Percentiles rank a stretch among this genome's conserved stretches.
These are phyloP conservation scores for Solanum medicagineum DNA, from an alignment of 257 asterid species.

Conservation along the genomic window DNA sequence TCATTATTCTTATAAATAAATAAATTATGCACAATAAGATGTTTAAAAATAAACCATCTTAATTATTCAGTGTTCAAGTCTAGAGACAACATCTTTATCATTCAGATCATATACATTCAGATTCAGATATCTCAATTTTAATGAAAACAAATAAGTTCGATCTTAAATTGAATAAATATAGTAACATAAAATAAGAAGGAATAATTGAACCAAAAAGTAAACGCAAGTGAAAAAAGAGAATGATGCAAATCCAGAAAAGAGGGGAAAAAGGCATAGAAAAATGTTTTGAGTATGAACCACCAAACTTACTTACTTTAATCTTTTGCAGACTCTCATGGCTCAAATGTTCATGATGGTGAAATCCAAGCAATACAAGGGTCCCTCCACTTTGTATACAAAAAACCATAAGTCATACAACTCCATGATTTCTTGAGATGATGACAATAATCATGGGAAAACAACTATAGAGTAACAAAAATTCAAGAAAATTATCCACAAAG, in stretches of 20 bases:
- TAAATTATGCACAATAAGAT: not conserved
- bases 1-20: too few species aligned
- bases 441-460: not conserved
- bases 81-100: too few species aligned
- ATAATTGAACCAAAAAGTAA: not conserved
- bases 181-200: not conserved
- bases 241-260: not conserved
- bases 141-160: too few species aligned
- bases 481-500: not conserved
- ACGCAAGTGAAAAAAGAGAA: not conserved
- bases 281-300: not conserved
- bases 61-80: too few species aligned
- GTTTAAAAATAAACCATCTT: too few species aligned
- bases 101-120: too few species aligned
- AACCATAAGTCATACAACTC: not conserved
- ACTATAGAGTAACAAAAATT: not conserved
- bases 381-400: not conserved
- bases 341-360: not conserved
- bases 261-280: not conserved
- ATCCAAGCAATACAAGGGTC: not conserved
- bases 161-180: not conserved
- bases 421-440: not conserved
- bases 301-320: not conserved
- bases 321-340: not conserved
- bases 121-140: too few species aligned